phyloP scores from a whole-genome alignment of 805 yeast genomes.

The Kluyveromyces aestuarii region DNA sequence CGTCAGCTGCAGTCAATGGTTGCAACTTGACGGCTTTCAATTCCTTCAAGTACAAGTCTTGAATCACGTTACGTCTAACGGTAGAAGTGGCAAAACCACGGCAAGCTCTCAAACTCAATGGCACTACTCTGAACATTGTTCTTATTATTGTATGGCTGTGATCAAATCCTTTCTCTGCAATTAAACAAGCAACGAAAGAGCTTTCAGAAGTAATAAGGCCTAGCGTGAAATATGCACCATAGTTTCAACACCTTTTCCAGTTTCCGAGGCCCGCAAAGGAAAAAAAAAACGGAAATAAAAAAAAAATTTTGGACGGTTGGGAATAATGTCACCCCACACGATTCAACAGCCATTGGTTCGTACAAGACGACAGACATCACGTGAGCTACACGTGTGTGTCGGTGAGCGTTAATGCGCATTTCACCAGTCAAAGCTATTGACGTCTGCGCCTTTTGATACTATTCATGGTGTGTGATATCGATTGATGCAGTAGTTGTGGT shows the following conservation, averaged over 20 bases:
- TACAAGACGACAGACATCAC: background rate
- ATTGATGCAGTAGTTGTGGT: background rate
- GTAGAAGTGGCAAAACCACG: slow-evolving; percentile 28
- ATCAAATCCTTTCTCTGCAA: too few species aligned
- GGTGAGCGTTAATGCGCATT: too few species aligned
- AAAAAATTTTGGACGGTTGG: too few species aligned
- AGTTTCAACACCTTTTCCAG: too few species aligned
- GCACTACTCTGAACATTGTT: slow-evolving; percentile 2
- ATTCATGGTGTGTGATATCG: background rate
- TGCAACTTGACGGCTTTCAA: slow-evolving; percentile 84
- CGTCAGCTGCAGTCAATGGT: slow-evolving; percentile 60
- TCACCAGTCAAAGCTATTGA: background rate
- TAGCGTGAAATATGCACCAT: too few species aligned
- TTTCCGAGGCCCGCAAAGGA: too few species aligned
- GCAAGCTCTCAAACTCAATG: slow-evolving; percentile 3
- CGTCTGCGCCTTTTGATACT: background rate
- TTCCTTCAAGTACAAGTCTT: slow-evolving; percentile 81
- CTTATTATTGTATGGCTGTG: background rate
- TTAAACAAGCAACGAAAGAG: too few species aligned
- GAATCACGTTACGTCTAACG: slow-evolving; percentile 46
- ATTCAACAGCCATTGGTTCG: slow-evolving; percentile 3
- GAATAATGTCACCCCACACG: background rate
- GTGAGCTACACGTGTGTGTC: background rate
- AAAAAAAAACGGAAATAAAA: too few species aligned
- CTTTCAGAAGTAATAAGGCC: too few species aligned